Base-by-base conservation (phyloP, 768 basidiomycete species). In the Lentinus brumalis region DNA sequence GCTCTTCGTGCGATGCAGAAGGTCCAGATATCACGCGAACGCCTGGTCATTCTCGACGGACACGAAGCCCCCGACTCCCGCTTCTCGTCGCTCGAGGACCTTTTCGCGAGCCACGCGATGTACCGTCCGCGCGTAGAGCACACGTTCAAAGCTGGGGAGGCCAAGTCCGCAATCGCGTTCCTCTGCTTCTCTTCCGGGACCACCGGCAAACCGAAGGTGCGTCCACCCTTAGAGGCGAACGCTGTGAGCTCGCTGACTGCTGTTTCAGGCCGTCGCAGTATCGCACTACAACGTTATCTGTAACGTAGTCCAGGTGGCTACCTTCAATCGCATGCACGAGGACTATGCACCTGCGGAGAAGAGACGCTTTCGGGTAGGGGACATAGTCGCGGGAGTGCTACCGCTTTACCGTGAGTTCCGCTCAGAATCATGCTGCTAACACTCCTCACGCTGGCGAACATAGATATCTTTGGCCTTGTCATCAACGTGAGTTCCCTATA, bases 101-200 rank as follows among this genome's bases (percentile, higher is more conserved):
- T 46, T 9, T 18, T 46, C 16, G n/a, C n/a, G 5, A 5, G 9
- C 10, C 45, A 46, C 45, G n/a, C n/a, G 45, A 14, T 6, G 18
- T 46, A 46, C 45, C 45, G 6, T 18, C 45, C 45, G 4, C 26
- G 1, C n/a, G 21, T 26, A 7, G 87, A 90, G 67, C 75, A 79
- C 31, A 77, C 62, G 38, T 70, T 91, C 35, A 69, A 56, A 1
- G 77, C 78, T 0, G 85, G 86, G 2, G 89, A 91, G 71, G 87
- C 76, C 16, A 87, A 77, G 70, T 84, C 80, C 3, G 91, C 88
- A 67, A 67, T 91, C 11, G 89, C 89, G 0, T 84, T 89, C 59
- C 72, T 89, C 31, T 84, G 78, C 66, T 89, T 90, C 66, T 89
- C 88, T 0, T 89, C 87, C 18, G 87, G 87, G 16, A 91, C 89